Base-by-base conservation (phyloP, 164 flowering plant genomes). In the Buxus sempervirens region DNA sequence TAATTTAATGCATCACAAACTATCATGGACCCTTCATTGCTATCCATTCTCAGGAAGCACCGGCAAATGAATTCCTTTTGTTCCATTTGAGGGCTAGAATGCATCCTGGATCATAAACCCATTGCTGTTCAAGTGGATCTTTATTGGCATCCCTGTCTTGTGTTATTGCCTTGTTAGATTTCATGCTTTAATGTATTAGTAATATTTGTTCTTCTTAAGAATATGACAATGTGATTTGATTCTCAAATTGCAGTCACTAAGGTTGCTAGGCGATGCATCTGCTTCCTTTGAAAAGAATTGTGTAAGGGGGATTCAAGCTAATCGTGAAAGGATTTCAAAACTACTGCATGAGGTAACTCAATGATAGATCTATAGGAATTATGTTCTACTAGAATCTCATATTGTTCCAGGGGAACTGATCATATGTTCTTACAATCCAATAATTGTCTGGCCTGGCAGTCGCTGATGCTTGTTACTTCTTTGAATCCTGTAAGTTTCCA, bases 401-500 rank as follows among this genome's bases (percentile, higher is more conserved):
- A 24, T 65, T 32, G 25, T 28, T 22, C 38, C 20, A 53, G 62
- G 36, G 67, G 66, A 70, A 78, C 64, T 67, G 65, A 65, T 67
- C 58, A 20, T 67, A 56, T 48, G 58, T 58, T 64, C 24, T 66
- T 38, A 38, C 49, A n/a, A 19, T 63, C 26, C 62, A 63, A 20
- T 38, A 63, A 53, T 70, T 51, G 63, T 38, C 10, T 72, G 78
- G 54, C 27, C 32, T 73, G 87, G 84, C 96, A 93, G 99, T 96
- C 98, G n/a, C 87, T 96, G 60, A 96, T 96, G 99, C 97, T 96
- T 67, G 97, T 96, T 64, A 93, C 96, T 51, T 84, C 95, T 62
- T 83, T 93, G 85, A 96, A 93, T 72, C 98, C 98, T 54, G 99
- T 96, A 87, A 90, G 98, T 81, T 66, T 66, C 12, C 9, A 25